Percentiles rank a stretch among this genome's conserved stretches.
These are phyloP conservation scores for Osmanthus fragrans DNA, from an alignment of 257 asterid genomes.

Conservation along the genomic window DNA sequence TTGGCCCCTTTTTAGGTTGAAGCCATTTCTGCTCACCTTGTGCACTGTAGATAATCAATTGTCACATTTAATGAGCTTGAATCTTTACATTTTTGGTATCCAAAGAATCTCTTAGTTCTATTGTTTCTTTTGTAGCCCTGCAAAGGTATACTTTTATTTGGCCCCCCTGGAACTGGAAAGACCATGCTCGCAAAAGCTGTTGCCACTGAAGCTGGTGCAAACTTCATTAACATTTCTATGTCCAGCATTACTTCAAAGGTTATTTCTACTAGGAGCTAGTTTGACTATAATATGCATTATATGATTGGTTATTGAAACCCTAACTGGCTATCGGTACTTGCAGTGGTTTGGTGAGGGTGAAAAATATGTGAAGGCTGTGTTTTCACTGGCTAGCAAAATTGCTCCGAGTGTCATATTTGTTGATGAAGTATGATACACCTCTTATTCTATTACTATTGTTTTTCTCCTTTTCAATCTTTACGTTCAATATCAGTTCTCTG, in stretches of 20 bases:
- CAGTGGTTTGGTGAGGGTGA: conserved; percentile 98
- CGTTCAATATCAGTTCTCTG: neutral
- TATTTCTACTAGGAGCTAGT: conserved; percentile 1
- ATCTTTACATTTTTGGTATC: conserved; percentile 9
- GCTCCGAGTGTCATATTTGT: conserved; percentile 89
- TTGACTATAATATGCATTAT: neutral
- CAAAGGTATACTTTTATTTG: conserved; percentile 88
- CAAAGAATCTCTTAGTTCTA: conserved; percentile 6
- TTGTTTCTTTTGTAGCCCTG: conserved; percentile 61
- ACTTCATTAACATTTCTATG: conserved; percentile 88
- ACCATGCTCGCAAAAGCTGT: conserved; percentile 94
- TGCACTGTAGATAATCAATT: conserved; percentile 8
- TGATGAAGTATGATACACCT: conserved; percentile 62
- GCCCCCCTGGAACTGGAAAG: conserved; percentile 95
- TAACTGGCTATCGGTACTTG: conserved; percentile 19
- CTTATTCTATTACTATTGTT: neutral
- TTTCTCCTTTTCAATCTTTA: neutral
- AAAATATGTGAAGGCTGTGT: conserved; percentile 89
- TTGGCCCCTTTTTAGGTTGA: neutral
- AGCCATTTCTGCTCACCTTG: neutral
- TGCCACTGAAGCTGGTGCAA: conserved; percentile 93
- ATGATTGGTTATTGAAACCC: neutral
- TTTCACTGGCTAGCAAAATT: conserved; percentile 87
- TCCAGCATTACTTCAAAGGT: conserved; percentile 95
- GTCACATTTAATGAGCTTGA: conserved; percentile 11